Base-by-base conservation (phyloP, 2,329 filamentous ascomycete genomes). In the Dactylellina leptospora region DNA sequence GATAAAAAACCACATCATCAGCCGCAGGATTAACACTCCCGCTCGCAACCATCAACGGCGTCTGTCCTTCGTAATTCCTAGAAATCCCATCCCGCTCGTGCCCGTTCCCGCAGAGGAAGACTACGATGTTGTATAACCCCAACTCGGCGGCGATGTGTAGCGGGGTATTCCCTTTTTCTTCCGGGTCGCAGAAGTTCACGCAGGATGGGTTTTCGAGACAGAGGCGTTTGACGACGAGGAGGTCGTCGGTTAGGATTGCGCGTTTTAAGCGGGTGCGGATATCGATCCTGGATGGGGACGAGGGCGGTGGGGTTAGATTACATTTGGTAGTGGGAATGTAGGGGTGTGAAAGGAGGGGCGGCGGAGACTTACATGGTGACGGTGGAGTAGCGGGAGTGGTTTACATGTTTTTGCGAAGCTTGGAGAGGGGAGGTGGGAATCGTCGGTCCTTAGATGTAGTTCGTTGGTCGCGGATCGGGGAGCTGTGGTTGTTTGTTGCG, bases 181-280 rank as follows among this genome's bases (percentile, higher is more conserved):
- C 70, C 13, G 61, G 48, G 42, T 76, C 75, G 25, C 74, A 74
- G 56, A 73, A 76, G 59, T 53, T 62, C 25, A 77, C 61, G 42
- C 60, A 71, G n/a, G 40, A 48, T 6, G 75, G 75, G 50, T 76
- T 55, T 53, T 76, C 75, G 54, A 69, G 74, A 16, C 76, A 59
- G 30, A 77, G 75, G 20, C 76, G 75, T 58, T 75, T 75, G 27
- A 75, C 72, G 63, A 76, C 62, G 13, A 76, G 74, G 48, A 77
- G 74, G 68, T 77, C 75, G 20, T 74, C 64, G 33, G 69, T 69
- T 44, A 76, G 66, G 45, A 77, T 77, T 9, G 73, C 74, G 47
- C 75, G 74, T 50, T 76, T 75, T 45, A 77, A 74, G 30, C 76
- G 75, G 63, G 74, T 73, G 36, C 75, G 74, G 48, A 75, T 75